Base-by-base conservation (phyloP, 768 basidiomycete species). In the Neoboletus subvelutipes region DNA sequence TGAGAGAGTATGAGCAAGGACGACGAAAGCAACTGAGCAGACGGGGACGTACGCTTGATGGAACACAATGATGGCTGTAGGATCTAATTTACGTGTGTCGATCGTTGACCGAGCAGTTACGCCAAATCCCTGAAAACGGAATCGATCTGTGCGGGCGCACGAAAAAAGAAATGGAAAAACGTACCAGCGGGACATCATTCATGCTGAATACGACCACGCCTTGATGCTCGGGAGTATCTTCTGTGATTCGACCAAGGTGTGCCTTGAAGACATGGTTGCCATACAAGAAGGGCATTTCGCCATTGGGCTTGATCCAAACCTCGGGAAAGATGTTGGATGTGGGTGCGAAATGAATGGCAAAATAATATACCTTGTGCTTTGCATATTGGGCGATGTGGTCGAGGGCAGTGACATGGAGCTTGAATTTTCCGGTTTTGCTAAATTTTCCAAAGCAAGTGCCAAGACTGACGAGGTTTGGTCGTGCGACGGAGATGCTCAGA, bases 291-390 rank as follows among this genome's bases (percentile, higher is more conserved):
- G 97, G 97, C 88, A 99, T 96, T 76, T 99, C 97, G 67, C 97
- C 97, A 62, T 98, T 96, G 26, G 95, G 88, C 73, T 99, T 99
- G 71, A 99, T 94, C 97, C 97, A 99, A 18, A 98, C 84, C 96
- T 98, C 57, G 5, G 11, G 22, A 3, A 18, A 20, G 33, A 28
- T 3, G 33, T 58, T 18, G 56, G 52, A 48, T 24, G 55, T 37
- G 45, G 31, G 40, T 34, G 5, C 20, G 29, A 11, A n/a, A 45
- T 37, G 48, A 54, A n/a, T 15, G 34, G 58, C 11, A 45, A 37
- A 55, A 22, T 13, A 41, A 12, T 76, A 52, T 59, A 94, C 97
- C 83, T 99, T 99, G 80, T 94, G 92, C 75, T 96, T 98, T 20
- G 97, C 95, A 70, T 97, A 98, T 69, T 97, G 92, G 1, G 94